Evolutionary conservation across 768 basidiomycete genomes (phyloP).

Genomic region (Mycena floridula): DNA sequence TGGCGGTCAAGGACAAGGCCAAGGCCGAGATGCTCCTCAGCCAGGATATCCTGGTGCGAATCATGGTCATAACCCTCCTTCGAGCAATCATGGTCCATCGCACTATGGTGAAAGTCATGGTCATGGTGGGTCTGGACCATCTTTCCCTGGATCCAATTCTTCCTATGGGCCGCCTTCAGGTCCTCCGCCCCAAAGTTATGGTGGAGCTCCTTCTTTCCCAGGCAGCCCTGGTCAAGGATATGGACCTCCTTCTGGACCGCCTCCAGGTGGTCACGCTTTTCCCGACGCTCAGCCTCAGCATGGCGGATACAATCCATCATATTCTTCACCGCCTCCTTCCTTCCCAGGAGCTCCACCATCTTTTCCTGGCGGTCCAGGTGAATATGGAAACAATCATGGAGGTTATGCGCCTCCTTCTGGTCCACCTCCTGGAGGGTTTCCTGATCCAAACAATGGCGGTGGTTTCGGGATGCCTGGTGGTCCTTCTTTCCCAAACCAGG

Average conservation of each 20-base stretch:
- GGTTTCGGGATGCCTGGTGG: slow-evolving; percentile 16
- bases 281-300: no score
- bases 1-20: slow-evolving; percentile 16
- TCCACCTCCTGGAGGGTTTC: slow-evolving; percentile 4
- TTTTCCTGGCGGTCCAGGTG: slow-evolving; percentile 23
- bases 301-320: background rate
- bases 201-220: slow-evolving; percentile 21
- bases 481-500: slow-evolving; percentile 32
- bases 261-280: no score
- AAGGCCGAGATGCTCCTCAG: slow-evolving; percentile 8
- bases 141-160: slow-evolving; percentile 11
- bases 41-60: slow-evolving; percentile 7
- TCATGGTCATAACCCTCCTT: slow-evolving; percentile 8
- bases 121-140: slow-evolving; percentile 20
- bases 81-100: slow-evolving; percentile 17
- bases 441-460: background rate
- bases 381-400: slow-evolving; percentile 11
- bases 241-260: no score
- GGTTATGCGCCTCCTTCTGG: slow-evolving; percentile 7
- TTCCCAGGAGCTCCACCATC: slow-evolving; percentile 13
- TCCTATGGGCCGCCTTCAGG: slow-evolving; percentile 21
- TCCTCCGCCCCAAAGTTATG: slow-evolving; percentile 14
- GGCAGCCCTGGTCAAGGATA: slow-evolving; percentile 13
- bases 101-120: slow-evolving; percentile 18
- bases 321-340: slow-evolving; percentile 4